Percentiles rank a stretch among this genome's conserved stretches.
Conservation (phyloP, 139 green algal genomes). For the Spirogloea muscicola region DNA sequence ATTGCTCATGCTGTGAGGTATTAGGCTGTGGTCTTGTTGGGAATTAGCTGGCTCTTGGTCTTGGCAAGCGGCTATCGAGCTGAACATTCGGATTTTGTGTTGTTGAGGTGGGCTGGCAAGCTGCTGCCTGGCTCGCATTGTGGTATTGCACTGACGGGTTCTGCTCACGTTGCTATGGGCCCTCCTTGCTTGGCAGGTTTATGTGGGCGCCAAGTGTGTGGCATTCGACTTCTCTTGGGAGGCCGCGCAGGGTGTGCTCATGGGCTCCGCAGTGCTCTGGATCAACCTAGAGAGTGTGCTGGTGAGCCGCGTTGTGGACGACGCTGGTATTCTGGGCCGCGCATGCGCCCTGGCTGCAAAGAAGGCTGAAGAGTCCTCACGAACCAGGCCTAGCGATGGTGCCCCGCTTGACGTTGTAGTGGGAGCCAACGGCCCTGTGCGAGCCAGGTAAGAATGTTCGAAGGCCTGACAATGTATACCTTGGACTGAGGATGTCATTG, state of each 20-base stretch:
- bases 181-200: slow-evolving; percentile 43
- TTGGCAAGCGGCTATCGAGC: no score
- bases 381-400: not conserved
- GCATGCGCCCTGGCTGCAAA: not conserved
- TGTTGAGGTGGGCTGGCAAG: no score
- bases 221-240: slow-evolving; percentile 40
- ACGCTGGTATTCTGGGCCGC: slow-evolving; percentile 17
- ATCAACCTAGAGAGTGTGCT: slow-evolving; percentile 19
- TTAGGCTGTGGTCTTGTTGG: no score
- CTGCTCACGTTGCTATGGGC: no score
- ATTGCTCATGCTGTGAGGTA: no score
- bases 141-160: no score
- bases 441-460: not conserved
- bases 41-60: no score
- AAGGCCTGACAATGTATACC: not conserved
- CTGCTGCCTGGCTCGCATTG: no score
- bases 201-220: slow-evolving; percentile 43
- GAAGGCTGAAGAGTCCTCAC: not conserved
- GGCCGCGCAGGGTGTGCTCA: slow-evolving; percentile 34
- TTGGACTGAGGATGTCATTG: not conserved
- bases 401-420: not conserved
- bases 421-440: not conserved
- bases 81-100: no score
- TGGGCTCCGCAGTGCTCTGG: slow-evolving; percentile 34
- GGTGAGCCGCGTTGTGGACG: slow-evolving; percentile 1